A percentile compares a stretch with the other conserved stretches of the same genome.
Conservation (phyloP, 2,329 filamentous ascomycete species). For the Exophiala bonariae region DNA sequence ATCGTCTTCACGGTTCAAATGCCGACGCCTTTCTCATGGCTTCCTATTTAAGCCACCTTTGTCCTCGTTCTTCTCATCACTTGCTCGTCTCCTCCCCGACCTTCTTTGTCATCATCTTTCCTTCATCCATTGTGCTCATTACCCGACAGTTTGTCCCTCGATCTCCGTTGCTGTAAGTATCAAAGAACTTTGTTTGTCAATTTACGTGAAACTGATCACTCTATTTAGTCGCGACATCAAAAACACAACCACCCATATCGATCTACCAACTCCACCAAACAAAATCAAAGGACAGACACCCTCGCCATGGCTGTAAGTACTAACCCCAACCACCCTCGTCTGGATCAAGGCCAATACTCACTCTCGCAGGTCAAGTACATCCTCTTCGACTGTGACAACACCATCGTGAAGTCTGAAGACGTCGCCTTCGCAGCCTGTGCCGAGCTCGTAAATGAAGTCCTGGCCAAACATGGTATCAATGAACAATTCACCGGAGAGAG, state of each 20-base stretch:
- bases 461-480: constrained; percentile 63
- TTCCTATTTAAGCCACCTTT: not conserved
- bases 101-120: no score
- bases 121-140: no score
- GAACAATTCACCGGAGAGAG: constrained; percentile 74
- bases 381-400: constrained; percentile 80
- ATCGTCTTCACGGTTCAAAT: no score
- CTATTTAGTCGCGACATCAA: no score
- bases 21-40: no score
- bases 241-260: no score
- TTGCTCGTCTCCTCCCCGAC: not conserved
- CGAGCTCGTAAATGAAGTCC: constrained; percentile 83
- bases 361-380: constrained; percentile 63
- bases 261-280: not conserved
- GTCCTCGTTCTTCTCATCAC: not conserved
- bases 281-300: not conserved
- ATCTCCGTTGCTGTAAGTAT: no score
- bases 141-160: no score
- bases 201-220: no score
- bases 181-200: no score
- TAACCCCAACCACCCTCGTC: not conserved
- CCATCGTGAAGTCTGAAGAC: constrained; percentile 86
- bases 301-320: not conserved
- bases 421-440: constrained; percentile 90
- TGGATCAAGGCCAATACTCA: not conserved